These are phyloP conservation scores for Endothia cerciana DNA, from an alignment of 2,329 filamentous ascomycete genomes.

Conservation along the genomic window DNA sequence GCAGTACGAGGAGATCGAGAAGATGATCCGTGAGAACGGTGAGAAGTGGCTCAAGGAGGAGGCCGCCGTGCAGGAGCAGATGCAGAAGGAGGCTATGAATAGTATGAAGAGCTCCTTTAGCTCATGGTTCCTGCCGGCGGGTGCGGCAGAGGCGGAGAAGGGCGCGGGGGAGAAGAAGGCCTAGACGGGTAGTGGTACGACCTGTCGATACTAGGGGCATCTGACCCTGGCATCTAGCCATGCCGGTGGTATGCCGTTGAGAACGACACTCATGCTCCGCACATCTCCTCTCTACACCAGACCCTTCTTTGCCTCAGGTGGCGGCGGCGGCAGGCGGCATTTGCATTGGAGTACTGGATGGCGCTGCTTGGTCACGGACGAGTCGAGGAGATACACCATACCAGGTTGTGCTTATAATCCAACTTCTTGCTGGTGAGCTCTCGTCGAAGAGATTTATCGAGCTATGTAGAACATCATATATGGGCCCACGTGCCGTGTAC, in stretches of 20 bases:
- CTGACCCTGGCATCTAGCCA: slow-evolving; percentile 13
- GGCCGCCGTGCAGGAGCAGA: slow-evolving; percentile 83
- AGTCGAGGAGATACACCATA: neutral
- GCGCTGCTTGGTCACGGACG: neutral
- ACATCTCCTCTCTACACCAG: slow-evolving; percentile 11
- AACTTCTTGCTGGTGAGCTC: neutral
- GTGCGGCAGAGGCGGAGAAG: neutral
- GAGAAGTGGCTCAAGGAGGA: slow-evolving; percentile 97
- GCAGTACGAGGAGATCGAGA: slow-evolving; percentile 87
- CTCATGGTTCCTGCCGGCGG: slow-evolving; percentile 50
- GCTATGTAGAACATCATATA: neutral
- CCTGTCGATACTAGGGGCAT: neutral
- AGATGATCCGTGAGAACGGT: slow-evolving; percentile 89
- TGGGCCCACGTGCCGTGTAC: neutral
- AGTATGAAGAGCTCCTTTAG: slow-evolving; percentile 83
- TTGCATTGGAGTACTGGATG: slow-evolving; percentile 24
- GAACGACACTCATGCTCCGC: neutral
- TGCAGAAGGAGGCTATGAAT: slow-evolving; percentile 87
- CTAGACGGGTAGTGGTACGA: neutral
- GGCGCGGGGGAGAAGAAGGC: slow-evolving; percentile 7
- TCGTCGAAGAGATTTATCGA: neutral
- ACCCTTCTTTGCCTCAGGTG: neutral
- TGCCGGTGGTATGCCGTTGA: neutral
- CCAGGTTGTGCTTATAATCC: slow-evolving; percentile 10
- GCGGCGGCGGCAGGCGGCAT: slow-evolving; percentile 10